These are phyloP conservation scores for Penicillium thymicola DNA, from an alignment of 2,329 filamentous ascomycete species.

Conservation along the genomic window DNA sequence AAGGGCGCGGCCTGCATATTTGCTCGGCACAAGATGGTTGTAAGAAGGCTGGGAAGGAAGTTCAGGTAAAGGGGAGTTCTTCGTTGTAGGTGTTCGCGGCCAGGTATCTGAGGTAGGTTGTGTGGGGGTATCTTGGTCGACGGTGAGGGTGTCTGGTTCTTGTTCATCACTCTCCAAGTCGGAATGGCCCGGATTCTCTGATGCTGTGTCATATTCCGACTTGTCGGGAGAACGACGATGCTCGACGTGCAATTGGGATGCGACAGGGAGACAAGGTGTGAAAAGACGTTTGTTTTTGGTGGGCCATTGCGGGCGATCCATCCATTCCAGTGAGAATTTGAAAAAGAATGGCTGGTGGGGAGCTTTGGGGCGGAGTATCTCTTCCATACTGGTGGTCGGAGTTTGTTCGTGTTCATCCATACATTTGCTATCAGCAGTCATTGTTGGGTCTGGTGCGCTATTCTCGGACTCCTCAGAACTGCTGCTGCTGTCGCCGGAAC, in stretches of 20 bases:
- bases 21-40: slow-evolving; percentile 43
- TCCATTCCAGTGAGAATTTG: slow-evolving; percentile 67
- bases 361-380: slow-evolving; percentile 35
- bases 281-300: slow-evolving; percentile 53
- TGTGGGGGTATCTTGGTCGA: slow-evolving; percentile 8
- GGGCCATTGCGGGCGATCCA: slow-evolving; percentile 51
- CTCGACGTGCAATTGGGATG: slow-evolving; percentile 54
- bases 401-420: slow-evolving; percentile 27
- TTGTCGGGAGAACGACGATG: slow-evolving; percentile 28
- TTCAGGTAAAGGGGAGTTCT: slow-evolving; percentile 18
- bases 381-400: slow-evolving; percentile 20
- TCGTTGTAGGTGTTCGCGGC: slow-evolving; percentile 15
- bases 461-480: slow-evolving; percentile 37
- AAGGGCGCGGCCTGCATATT: slow-evolving; percentile 61
- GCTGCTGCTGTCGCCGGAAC: slow-evolving; percentile 44
- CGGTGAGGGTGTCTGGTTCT: slow-evolving; percentile 7
- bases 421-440: slow-evolving; percentile 24
- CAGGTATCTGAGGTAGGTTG: slow-evolving; percentile 6
- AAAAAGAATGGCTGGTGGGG: slow-evolving; percentile 59
- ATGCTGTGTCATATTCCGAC: slow-evolving; percentile 26
- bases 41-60: slow-evolving; percentile 24
- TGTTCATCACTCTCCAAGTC: slow-evolving; percentile 18
- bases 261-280: slow-evolving; percentile 55
- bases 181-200: slow-evolving; percentile 18
- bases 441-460: slow-evolving; percentile 25